Evolutionary conservation across 257 asterid genomes (phyloP).

Genomic region (Pogostemon cablin): DNA sequence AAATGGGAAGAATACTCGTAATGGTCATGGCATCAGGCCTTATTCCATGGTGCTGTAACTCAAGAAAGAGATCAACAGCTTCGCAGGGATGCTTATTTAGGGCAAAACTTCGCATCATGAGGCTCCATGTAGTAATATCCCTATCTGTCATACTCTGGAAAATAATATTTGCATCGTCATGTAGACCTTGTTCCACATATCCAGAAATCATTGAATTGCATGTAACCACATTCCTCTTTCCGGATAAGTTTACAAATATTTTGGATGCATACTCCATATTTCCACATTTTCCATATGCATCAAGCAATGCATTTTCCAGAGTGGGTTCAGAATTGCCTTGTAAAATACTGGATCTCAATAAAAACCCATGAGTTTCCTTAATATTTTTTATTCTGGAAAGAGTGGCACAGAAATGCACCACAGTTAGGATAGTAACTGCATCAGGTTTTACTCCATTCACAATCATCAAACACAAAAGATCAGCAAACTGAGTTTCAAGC

Average conservation of each 20-base stretch:
- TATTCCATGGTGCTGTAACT: constrained; percentile 51
- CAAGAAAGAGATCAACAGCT: constrained; percentile 57
- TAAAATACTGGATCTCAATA: constrained; percentile 50
- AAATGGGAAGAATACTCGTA: constrained; percentile 67
- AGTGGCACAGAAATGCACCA: constrained; percentile 48
- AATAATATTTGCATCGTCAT: constrained; percentile 48
- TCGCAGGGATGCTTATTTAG: constrained; percentile 55
- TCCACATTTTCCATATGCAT: constrained; percentile 80
- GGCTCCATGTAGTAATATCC: constrained; percentile 74
- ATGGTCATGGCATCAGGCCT: constrained; percentile 70
- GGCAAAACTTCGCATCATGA: constrained; percentile 68
- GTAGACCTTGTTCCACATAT: constrained; percentile 46
- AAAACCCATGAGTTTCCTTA: constrained; percentile 77
- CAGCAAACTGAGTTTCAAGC: constrained; percentile 48
- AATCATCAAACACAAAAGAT: constrained; percentile 54
- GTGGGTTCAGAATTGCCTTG: constrained; percentile 49
- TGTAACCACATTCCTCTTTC: constrained; percentile 57
- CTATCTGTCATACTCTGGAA: constrained; percentile 58
- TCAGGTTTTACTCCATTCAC: constrained; percentile 61
- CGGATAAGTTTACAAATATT: constrained; percentile 51
- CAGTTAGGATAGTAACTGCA: constrained; percentile 59
- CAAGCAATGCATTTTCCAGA: constrained; percentile 67
- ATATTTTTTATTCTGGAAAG: constrained; percentile 47
- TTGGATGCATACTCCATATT: constrained; percentile 56
- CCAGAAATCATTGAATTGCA: constrained; percentile 74